Conservation (phyloP, 768 basidiomycete genomes). For the Clathrus columnatus region DNA sequence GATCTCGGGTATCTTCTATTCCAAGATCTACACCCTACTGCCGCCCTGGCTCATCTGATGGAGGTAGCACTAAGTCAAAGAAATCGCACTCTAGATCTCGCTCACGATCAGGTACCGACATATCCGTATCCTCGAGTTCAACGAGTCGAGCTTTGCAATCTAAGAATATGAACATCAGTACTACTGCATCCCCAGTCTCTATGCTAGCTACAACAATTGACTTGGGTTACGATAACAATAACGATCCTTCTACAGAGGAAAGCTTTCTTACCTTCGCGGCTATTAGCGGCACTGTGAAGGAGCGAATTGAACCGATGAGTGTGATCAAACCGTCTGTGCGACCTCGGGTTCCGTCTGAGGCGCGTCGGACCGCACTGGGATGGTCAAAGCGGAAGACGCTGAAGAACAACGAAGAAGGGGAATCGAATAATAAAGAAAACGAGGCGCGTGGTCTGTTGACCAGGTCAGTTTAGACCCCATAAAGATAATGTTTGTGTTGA, state of each 20-base stretch:
- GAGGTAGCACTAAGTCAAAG: slow-evolving; percentile 34
- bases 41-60: slow-evolving; percentile 6
- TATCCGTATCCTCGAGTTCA: slow-evolving; percentile 15
- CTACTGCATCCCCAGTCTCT: slow-evolving; percentile 35
- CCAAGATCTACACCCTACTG: slow-evolving; percentile 65
- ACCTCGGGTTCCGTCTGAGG: slow-evolving; percentile 45
- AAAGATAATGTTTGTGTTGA: neutral
- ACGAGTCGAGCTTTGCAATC: slow-evolving; percentile 29
- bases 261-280: slow-evolving; percentile 22
- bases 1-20: slow-evolving; percentile 56
- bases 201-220: no score
- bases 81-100: slow-evolving; percentile 35
- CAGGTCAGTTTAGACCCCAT: slow-evolving; percentile 40
- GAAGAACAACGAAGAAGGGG: slow-evolving; percentile 17
- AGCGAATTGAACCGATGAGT: neutral
- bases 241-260: slow-evolving; percentile 20
- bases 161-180: slow-evolving; percentile 37
- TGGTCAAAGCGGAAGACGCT: slow-evolving; percentile 52
- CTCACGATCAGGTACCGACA: slow-evolving; percentile 17
- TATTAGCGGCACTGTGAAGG: neutral
- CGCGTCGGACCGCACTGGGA: slow-evolving; percentile 49
- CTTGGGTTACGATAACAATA: slow-evolving; percentile 27
- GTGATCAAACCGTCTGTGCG: slow-evolving; percentile 25
- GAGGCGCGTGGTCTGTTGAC: slow-evolving; percentile 39
- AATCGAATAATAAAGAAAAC: slow-evolving; percentile 38